These are phyloP conservation scores for Begonia fuchsioides DNA, from an alignment of 306 rosid species.

Conservation along the genomic window DNA sequence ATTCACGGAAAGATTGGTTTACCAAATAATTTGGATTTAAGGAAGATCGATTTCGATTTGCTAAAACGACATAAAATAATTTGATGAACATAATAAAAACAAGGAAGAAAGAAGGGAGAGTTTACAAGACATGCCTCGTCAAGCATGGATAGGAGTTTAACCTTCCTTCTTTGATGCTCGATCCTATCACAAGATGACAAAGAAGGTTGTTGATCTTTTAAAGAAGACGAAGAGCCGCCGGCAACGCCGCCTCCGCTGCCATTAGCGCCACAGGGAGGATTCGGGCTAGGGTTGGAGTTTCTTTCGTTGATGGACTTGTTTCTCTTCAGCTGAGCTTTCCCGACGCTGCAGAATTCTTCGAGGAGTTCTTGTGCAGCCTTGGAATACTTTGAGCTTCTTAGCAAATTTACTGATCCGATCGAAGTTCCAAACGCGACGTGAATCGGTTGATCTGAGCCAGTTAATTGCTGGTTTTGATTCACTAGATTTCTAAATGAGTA, in stretches of 20 bases:
- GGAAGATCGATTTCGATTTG: too few relatives aligned
- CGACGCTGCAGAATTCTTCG: slow-evolving; percentile 12
- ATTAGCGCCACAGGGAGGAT: neutral
- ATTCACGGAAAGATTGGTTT: too few relatives aligned
- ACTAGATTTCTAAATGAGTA: too few relatives aligned
- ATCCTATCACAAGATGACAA: slow-evolving; percentile 13
- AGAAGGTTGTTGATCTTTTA: slow-evolving; percentile 6
- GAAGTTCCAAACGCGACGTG: slow-evolving; percentile 12
- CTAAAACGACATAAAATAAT: too few relatives aligned
- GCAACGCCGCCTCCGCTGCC: too few relatives aligned
- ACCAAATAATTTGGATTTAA: too few relatives aligned
- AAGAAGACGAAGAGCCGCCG: slow-evolving; percentile 4
- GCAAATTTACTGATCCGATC: slow-evolving; percentile 7
- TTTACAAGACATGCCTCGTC: slow-evolving; percentile 12
- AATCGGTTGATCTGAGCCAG: slow-evolving; percentile 3
- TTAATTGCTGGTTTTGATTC: neutral
- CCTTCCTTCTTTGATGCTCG: slow-evolving; percentile 16
- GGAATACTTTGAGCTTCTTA: slow-evolving; percentile 9
- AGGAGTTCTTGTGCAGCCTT: slow-evolving; percentile 12
- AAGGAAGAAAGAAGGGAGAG: neutral
- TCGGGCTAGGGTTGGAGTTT: slow-evolving; percentile 1
- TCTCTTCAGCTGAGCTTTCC: slow-evolving; percentile 11
- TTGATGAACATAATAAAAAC: too few relatives aligned
- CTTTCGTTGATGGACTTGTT: neutral
- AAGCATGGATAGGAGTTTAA: slow-evolving; percentile 18